phyloP scores from a whole-genome alignment of 2,329 filamentous ascomycete species.

The Tolypocladium sp. region DNA sequence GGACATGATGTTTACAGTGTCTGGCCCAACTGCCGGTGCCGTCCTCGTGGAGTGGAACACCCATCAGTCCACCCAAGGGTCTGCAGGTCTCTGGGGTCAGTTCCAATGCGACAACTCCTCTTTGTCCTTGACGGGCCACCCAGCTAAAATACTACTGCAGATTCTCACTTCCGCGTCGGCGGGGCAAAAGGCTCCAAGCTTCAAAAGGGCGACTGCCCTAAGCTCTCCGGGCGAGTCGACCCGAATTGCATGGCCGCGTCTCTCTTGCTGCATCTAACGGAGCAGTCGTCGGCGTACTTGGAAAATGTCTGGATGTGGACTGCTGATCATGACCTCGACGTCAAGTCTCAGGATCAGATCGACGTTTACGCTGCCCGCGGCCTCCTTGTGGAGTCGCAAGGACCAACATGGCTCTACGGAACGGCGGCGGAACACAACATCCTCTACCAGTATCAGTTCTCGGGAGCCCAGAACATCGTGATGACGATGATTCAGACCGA shows the following conservation, averaged over 20 bases:
- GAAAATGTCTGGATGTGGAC: constrained; percentile 57
- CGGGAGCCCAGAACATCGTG: no score
- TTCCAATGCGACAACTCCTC: no score
- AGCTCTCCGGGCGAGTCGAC: constrained; percentile 16
- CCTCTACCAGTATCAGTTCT: no score
- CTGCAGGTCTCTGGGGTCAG: constrained; percentile 38
- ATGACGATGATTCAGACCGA: no score
- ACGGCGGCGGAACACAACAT: no score
- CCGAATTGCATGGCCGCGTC: constrained; percentile 51
- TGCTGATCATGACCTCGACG: constrained; percentile 50
- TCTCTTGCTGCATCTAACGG: constrained; percentile 37
- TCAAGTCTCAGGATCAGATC: constrained; percentile 15
- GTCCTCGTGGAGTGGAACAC: constrained; percentile 60
- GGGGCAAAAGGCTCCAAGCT: constrained; percentile 12
- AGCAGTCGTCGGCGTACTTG: constrained; percentile 34
- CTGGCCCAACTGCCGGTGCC: constrained; percentile 49
- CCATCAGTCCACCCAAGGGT: constrained; percentile 22
- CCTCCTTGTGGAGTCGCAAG: constrained; percentile 20
- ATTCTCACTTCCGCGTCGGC: constrained; percentile 40
- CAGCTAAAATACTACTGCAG: background rate
- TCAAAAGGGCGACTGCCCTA: constrained; percentile 11
- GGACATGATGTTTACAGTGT: constrained; percentile 52
- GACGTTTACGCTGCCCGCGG: constrained; percentile 25
- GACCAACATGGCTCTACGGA: constrained; percentile 16
- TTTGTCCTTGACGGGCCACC: no score